These are phyloP conservation scores for Candida sphagnicola DNA, from an alignment of 805 yeast genomes.

Conservation along the genomic window DNA sequence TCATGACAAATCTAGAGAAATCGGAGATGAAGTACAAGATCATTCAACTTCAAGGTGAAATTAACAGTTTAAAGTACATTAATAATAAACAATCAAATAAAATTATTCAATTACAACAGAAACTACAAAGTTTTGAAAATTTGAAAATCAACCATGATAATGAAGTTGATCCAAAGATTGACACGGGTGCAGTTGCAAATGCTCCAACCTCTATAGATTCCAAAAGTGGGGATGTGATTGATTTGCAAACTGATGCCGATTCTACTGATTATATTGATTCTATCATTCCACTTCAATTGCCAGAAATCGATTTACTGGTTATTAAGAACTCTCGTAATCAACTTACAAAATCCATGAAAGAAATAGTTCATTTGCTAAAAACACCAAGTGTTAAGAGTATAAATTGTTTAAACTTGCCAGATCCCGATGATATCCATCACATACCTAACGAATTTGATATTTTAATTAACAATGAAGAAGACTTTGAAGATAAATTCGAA, in stretches of 20 bases:
- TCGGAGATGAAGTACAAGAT: slow-evolving; percentile 50
- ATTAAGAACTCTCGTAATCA: slow-evolving; percentile 30
- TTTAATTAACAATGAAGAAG: slow-evolving; percentile 9
- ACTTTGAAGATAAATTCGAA: slow-evolving; percentile 4
- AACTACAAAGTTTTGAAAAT: slow-evolving; percentile 11
- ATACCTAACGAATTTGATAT: slow-evolving; percentile 15
- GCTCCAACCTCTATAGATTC: too few relatives aligned
- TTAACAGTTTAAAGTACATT: slow-evolving; percentile 39
- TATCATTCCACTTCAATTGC: slow-evolving; percentile 12
- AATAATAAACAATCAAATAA: slow-evolving; percentile 39
- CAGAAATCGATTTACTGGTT: slow-evolving; percentile 29
- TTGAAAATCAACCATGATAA: slow-evolving; percentile 1
- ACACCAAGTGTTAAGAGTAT: slow-evolving; percentile 19
- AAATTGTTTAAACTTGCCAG: slow-evolving; percentile 20
- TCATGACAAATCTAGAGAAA: slow-evolving; percentile 50
- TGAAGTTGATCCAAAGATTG: too few relatives aligned
- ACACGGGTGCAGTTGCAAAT: too few relatives aligned
- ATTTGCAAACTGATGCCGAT: background rate
- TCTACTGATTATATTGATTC: background rate
- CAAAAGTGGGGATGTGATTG: background rate
- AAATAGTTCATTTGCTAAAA: slow-evolving; percentile 28
- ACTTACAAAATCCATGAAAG: slow-evolving; percentile 32
- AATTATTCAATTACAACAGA: slow-evolving; percentile 36
- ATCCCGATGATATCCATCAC: slow-evolving; percentile 9
- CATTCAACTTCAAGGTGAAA: slow-evolving; percentile 49